Evolutionary conservation across 169 alveolate genomes (phyloP), one percentile per base, ranked within the genome.

Genomic region (Eimeria brunetti): DNA sequence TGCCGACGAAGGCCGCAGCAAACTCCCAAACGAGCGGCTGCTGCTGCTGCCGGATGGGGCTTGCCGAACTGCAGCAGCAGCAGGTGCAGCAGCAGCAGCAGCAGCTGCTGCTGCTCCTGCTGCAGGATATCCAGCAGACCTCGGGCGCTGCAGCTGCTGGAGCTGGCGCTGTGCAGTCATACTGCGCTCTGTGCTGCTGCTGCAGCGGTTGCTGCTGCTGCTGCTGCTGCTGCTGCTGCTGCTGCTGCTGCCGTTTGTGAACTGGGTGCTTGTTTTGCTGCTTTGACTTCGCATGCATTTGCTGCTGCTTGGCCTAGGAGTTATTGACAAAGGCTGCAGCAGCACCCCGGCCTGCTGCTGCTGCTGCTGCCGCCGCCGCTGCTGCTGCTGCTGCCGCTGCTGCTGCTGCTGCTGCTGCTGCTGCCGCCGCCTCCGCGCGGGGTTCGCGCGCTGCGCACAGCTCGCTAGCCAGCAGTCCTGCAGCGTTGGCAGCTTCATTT

Each of bases 401-500:
- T 58, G 78, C 76, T 36, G 76, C 91, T 84, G 76, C 60, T 84
- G 78, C 71, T 51, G 62, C 44, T 51, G 71, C 60, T 80, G 89
- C 89, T 51, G 62, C 71, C 51, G 67, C 89, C 51, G 73, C 71
- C 44, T 51, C 71, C 60, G n/a, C 27, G 49, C 89, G 71, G 27
- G 27, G n/a, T 12, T 49, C 22, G 58, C 36, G 18, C 60, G 86
- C 22, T 51, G 24, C 14, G 91, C 76, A 58, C 58, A 58, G 60
- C 41, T 2, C 11, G 80, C 58, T 41, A 84, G 91, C 91, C 91
- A 84, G 91, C 91, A 84, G 6, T 84, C 78, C 76, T 84, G 91
- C 73, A 84, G 91, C 53, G 91, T 58, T 36, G 64, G 73, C 80
- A 38, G 56, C 76, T 84, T 44, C 53, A 53, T 44, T 51, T 36